Base-by-base conservation (phyloP, 2,329 filamentous ascomycete genomes). In the Coleophoma cylindrospora region DNA sequence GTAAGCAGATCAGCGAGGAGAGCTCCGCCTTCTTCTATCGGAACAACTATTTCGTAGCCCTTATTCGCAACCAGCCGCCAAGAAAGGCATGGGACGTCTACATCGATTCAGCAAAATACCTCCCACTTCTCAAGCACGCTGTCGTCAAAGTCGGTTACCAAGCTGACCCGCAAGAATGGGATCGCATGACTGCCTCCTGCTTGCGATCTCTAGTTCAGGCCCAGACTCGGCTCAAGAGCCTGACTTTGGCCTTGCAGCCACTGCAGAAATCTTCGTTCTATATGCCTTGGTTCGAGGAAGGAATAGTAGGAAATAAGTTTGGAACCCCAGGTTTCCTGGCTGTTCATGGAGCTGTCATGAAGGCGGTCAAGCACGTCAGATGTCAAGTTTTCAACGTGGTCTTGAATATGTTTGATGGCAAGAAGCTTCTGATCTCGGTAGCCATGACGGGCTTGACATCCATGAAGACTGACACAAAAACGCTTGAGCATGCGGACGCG, bases 1-100 rank as follows among this genome's bases (percentile, higher is more conserved):
- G 61, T 45, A 61, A 59, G 47, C 57, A 57, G 37, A 53, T 64
- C 33, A 47, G 49, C 1, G 21, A 49, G 1, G 61, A 64, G 46
- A 49, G 48, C n/a, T 45, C 52, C 0, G 22, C 34, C n/a, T 63
- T 57, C 11, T 34, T 64, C 14, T 64, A 61, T 48, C 49, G 45
- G 13, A 52, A 57, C 19, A 64, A 64, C 36, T 51, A 32, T 3
- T 57, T 64, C 38, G 53, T 53, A 27, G 54, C 57, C 5, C 27
- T 64, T 3, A 47, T 64, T 3, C 54, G 59, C 7, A 48, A 38
- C 4, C 22, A 45, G 9, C 27, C 38, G 22, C 44, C 37, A 6
- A 32, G 37, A 27, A 37, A 47, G n/a, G 40, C 12, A 3, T 45
- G 36, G 27, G 40, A 43, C 33, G 48, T 21, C 7, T 21, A 37